These are phyloP conservation scores for Starmerella sirachaensis DNA, from an alignment of 805 yeast genomes.

Conservation along the genomic window DNA sequence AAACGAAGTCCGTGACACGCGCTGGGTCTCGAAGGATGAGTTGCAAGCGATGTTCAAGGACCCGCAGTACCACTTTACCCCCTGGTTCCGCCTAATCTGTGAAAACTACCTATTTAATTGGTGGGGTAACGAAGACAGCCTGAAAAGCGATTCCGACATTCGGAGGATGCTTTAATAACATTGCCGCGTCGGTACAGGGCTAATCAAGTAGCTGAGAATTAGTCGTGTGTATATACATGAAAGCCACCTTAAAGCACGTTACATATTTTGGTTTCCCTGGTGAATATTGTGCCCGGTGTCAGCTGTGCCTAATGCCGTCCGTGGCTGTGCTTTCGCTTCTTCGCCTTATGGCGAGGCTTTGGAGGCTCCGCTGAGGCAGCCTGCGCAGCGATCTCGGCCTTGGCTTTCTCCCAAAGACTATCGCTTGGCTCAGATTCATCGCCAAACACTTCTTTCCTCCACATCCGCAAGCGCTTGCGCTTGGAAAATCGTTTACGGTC, in stretches of 20 bases:
- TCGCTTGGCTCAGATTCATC: slow-evolving; percentile 36
- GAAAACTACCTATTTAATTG: slow-evolving; percentile 80
- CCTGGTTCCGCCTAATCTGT: slow-evolving; percentile 96
- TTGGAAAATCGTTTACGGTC: slow-evolving; percentile 80
- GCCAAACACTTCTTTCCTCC: slow-evolving; percentile 77
- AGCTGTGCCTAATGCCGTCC: no score
- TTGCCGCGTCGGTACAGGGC: no score
- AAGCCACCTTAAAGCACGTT: no score
- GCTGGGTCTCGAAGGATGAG: slow-evolving; percentile 58
- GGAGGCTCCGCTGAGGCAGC: neutral
- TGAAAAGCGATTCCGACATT: slow-evolving; percentile 15
- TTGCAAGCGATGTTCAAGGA: slow-evolving; percentile 69
- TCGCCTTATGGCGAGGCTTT: slow-evolving; percentile 8
- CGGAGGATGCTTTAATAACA: slow-evolving; percentile 22
- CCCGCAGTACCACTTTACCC: slow-evolving; percentile 63
- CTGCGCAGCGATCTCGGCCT: slow-evolving; percentile 10
- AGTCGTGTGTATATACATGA: no score
- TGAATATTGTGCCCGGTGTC: slow-evolving; percentile 3
- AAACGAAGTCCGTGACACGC: slow-evolving; percentile 76
- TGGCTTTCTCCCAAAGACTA: slow-evolving; percentile 23
- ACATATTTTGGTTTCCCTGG: slow-evolving; percentile 1
- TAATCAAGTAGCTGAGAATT: no score
- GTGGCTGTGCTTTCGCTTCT: slow-evolving; percentile 9
- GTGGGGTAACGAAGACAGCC: slow-evolving; percentile 47
- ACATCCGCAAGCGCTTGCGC: slow-evolving; percentile 68